A percentile compares a stretch with the other conserved stretches of the same genome.
phyloP scores from a whole-genome alignment of 2,329 filamentous ascomycete genomes.

The Microcyclospora pomicola region DNA sequence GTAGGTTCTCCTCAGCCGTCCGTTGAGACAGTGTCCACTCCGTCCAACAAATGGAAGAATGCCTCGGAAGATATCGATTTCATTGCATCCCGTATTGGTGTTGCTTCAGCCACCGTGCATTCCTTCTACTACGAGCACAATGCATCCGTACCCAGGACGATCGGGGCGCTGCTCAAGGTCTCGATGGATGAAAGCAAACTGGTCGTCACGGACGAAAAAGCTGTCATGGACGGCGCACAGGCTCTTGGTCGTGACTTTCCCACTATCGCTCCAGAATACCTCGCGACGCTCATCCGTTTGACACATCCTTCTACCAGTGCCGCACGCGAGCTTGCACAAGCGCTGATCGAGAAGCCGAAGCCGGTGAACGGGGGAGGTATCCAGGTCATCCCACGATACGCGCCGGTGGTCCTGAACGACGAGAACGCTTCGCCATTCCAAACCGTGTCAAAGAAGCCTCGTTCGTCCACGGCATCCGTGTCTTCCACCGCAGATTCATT shows the following conservation, averaged over 20 bases:
- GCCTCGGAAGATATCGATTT: slow-evolving; percentile 46
- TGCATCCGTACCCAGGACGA: slow-evolving; percentile 41
- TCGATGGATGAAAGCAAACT: slow-evolving; percentile 29
- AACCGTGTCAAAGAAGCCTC: slow-evolving; percentile 1
- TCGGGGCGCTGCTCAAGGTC: slow-evolving; percentile 39
- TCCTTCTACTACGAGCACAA: slow-evolving; percentile 47
- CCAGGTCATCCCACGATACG: slow-evolving; percentile 35
- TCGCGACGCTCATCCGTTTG: slow-evolving; percentile 41
- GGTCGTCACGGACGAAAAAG: slow-evolving; percentile 27
- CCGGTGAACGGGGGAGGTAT: slow-evolving; percentile 27
- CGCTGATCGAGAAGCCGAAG: slow-evolving; percentile 30
- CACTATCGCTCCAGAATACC: slow-evolving; percentile 32
- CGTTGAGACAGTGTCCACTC: slow-evolving; percentile 11
- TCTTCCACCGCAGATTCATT: slow-evolving; percentile 9
- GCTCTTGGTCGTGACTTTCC: slow-evolving; percentile 44
- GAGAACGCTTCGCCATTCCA: slow-evolving; percentile 4
- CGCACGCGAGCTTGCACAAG: slow-evolving; percentile 46
- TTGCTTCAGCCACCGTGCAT: slow-evolving; percentile 34
- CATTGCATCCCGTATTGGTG: slow-evolving; percentile 39
- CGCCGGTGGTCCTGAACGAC: slow-evolving; percentile 26
- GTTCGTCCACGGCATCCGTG: slow-evolving; percentile 3
- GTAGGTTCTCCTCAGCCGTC: slow-evolving; percentile 13
- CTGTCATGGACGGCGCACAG: slow-evolving; percentile 34
- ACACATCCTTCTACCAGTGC: slow-evolving; percentile 43
- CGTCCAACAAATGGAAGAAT: slow-evolving; percentile 44